These are phyloP conservation scores for Leptographium procerum DNA, from an alignment of 2,329 filamentous ascomycete genomes.

Conservation along the genomic window DNA sequence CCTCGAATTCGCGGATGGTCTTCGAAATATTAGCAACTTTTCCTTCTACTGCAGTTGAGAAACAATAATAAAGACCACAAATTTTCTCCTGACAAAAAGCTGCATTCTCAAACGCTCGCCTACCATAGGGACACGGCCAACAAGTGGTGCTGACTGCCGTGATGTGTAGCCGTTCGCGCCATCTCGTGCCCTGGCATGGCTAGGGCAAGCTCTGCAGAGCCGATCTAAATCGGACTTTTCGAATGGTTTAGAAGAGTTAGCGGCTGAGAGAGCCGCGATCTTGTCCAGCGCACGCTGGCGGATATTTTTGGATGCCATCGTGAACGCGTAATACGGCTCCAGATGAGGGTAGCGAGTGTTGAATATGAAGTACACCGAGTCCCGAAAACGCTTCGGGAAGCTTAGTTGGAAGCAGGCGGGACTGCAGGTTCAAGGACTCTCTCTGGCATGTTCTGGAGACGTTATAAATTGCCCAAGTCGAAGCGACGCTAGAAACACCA, in stretches of 20 bases:
- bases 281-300: slow-evolving; percentile 53
- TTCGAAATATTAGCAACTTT: slow-evolving; percentile 26
- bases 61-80: not conserved
- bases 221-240: slow-evolving; percentile 53
- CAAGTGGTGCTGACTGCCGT: slow-evolving; percentile 24
- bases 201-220: slow-evolving; percentile 46
- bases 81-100: not conserved
- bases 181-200: slow-evolving; percentile 31
- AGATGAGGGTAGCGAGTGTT: not conserved
- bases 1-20: slow-evolving; percentile 84
- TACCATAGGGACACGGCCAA: slow-evolving; percentile 52
- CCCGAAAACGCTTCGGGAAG: not conserved
- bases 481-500: not conserved
- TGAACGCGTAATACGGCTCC: not conserved
- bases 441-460: not conserved
- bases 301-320: slow-evolving; percentile 40
- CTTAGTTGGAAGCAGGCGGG: not conserved
- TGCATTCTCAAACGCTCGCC: slow-evolving; percentile 4
- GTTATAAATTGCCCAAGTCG: not conserved
- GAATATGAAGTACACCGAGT: not conserved
- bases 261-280: slow-evolving; percentile 51
- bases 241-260: slow-evolving; percentile 39
- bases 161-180: slow-evolving; percentile 36
- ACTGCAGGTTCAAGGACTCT: not conserved
- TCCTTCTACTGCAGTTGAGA: not conserved